phyloP scores from a whole-genome alignment of 202 grass and related monocot species.

The Elaeis oleifera region DNA sequence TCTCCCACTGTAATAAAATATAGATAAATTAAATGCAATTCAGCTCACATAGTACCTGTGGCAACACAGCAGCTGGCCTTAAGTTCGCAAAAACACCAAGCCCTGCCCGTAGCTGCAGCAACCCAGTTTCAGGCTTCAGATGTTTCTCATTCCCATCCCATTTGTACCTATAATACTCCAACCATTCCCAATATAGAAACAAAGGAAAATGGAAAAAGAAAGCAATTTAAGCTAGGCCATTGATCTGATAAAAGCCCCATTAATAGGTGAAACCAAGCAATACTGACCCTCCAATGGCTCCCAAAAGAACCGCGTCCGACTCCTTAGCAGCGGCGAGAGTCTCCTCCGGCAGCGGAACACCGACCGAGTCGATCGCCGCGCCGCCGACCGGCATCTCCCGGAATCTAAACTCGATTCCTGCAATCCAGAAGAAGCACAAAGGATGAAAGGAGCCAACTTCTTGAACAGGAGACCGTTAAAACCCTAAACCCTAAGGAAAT shows the following conservation, averaged over 20 bases:
- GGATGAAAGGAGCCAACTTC: background rate
- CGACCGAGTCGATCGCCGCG: slow-evolving; percentile 38
- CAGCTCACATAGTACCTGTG: slow-evolving; percentile 40
- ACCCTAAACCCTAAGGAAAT: slow-evolving; percentile 5
- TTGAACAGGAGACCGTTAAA: background rate
- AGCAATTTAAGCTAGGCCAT: no score
- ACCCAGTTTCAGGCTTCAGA: slow-evolving; percentile 77
- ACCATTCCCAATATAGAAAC: no score
- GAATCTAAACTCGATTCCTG: slow-evolving; percentile 62
- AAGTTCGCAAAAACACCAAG: slow-evolving; percentile 81
- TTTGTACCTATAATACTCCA: slow-evolving; percentile 43
- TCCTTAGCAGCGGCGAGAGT: slow-evolving; percentile 36
- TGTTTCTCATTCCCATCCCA: slow-evolving; percentile 98
- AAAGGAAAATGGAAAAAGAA: no score
- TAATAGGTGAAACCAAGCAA: background rate
- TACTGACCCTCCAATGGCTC: slow-evolving; percentile 60
- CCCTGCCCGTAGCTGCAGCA: slow-evolving; percentile 67
- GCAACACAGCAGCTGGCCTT: slow-evolving; percentile 69
- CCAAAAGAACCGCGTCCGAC: slow-evolving; percentile 64
- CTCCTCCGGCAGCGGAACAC: slow-evolving; percentile 62
- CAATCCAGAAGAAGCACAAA: background rate
- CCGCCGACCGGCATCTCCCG: slow-evolving; percentile 68
- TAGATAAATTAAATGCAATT: no score
- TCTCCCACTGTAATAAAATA: no score
- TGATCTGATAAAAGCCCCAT: no score